Percentiles rank a stretch among this genome's conserved stretches.
Conservation (phyloP, 2,329 filamentous ascomycete genomes). For the Botryotinia convoluta region DNA sequence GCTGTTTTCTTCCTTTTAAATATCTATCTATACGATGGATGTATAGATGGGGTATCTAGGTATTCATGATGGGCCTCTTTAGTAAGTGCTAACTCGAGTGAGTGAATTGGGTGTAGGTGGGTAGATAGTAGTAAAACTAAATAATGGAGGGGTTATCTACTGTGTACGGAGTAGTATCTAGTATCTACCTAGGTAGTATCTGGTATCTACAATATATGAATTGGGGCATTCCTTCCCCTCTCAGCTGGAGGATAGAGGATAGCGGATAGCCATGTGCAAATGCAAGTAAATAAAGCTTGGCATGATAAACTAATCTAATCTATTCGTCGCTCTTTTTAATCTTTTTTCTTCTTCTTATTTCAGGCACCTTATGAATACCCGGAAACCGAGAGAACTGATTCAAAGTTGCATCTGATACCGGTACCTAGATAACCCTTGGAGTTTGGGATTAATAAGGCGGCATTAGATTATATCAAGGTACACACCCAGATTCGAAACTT, state of each 20-base stretch:
- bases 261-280: not conserved
- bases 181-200: too few relatives aligned
- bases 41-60: not conserved
- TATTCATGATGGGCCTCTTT: not conserved
- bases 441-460: not conserved
- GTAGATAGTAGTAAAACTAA: not conserved
- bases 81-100: not conserved
- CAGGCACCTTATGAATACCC: too few relatives aligned
- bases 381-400: too few relatives aligned
- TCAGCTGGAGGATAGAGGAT: not conserved
- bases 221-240: not conserved
- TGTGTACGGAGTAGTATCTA: too few relatives aligned
- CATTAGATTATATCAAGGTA: conserved; percentile 9
- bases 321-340: not conserved
- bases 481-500: not conserved
- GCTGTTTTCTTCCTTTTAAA: not conserved
- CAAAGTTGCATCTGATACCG: not conserved
- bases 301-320: not conserved
- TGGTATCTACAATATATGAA: not conserved
- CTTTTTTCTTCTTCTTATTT: not conserved
- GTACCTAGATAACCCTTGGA: not conserved
- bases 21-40: not conserved
- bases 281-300: not conserved
- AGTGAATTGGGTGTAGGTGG: too few relatives aligned
- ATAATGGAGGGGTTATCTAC: not conserved